Percentiles rank a stretch among this genome's conserved stretches.
Conservation (phyloP, 1,284 basidiomycete genomes). For the Waitea zeae region DNA sequence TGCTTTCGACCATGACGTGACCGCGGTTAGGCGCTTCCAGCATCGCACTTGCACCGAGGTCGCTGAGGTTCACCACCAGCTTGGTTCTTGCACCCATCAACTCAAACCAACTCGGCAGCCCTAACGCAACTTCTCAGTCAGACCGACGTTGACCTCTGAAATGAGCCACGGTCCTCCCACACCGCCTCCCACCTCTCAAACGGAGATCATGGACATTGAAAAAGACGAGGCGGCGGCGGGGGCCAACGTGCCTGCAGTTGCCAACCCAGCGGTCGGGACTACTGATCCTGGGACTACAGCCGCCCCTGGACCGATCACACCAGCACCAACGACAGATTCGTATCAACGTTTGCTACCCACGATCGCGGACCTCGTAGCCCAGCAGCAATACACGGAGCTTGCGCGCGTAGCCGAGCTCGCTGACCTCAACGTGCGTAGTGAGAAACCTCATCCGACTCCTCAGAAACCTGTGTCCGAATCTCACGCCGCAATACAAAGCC, state of each 20-base stretch:
- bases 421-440: slow-evolving; percentile 29
- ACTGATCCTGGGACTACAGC: slow-evolving; percentile 1
- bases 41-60: neutral
- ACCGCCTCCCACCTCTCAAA: slow-evolving; percentile 34
- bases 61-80: slow-evolving; percentile 9
- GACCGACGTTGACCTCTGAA: too few species aligned
- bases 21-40: neutral
- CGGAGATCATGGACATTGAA: slow-evolving; percentile 33
- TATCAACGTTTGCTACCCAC: slow-evolving; percentile 23
- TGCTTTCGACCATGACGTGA: neutral
- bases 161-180: slow-evolving; percentile 41
- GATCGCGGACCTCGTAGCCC: slow-evolving; percentile 24
- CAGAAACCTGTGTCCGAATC: neutral
- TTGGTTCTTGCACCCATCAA: too few species aligned
- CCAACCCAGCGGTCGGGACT: too few species aligned
- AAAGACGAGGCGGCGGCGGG: slow-evolving; percentile 7
- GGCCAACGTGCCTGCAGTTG: slow-evolving; percentile 6
- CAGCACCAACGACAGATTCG: slow-evolving; percentile 11
- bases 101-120: too few species aligned
- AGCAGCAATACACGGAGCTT: slow-evolving; percentile 24
- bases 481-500: slow-evolving; percentile 13
- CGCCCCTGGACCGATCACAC: slow-evolving; percentile 3
- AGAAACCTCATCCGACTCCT: slow-evolving; percentile 2
- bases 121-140: too few species aligned
- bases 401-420: slow-evolving; percentile 28